Evolutionary conservation across 148 eudicot genomes (phyloP), one percentile per base, ranked within the genome.

Genomic region (Fallopia convolvulus): DNA sequence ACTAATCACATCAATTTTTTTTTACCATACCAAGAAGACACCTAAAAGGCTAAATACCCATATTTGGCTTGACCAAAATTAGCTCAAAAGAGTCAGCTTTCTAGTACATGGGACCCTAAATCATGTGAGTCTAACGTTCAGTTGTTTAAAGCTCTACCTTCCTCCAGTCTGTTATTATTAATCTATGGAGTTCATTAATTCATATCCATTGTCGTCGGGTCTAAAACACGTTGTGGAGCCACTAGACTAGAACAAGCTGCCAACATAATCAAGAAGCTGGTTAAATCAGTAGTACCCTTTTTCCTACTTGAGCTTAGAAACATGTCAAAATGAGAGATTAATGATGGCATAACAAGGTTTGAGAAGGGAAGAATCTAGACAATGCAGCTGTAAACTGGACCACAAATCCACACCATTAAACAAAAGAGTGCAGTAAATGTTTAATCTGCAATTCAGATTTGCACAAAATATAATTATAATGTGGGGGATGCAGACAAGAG

Each of bases 331-430:
- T 44, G 47, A 44, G 70, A 26, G 42, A 65, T 65, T 13, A 65
- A 26, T 13, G 70, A 15, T 68, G 44, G 72, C 20, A 36, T 68
- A 36, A 36, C 14, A 68, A 33, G 72, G 72, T 12, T 68, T 68
- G 44, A 58, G 23, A 33, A 68, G 42, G 42, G 44, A 39, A 68
- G 42, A 68, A 15, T 36, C 72, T 68, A 39, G 44, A 68, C 46
- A 68, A 68, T 68, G 46, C 46, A 68, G 42, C 46, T 68, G 72
- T 68, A 15, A 36, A 39, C 42, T 10, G 72, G 72, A 68, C 72
- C 72, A 68, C 72, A 32, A 33, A 68, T 68, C 72, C 46, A 68
- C 44, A 68, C 44, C 72, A 68, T 68, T 68, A 68, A 68, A 68
- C 44, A 68, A 68, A 68, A 39, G 72, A 17, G 21, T 58, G 65